Evolutionary conservation across 2,329 filamentous ascomycete genomes (phyloP).

Genomic region (Epicoccum sorghinum): DNA sequence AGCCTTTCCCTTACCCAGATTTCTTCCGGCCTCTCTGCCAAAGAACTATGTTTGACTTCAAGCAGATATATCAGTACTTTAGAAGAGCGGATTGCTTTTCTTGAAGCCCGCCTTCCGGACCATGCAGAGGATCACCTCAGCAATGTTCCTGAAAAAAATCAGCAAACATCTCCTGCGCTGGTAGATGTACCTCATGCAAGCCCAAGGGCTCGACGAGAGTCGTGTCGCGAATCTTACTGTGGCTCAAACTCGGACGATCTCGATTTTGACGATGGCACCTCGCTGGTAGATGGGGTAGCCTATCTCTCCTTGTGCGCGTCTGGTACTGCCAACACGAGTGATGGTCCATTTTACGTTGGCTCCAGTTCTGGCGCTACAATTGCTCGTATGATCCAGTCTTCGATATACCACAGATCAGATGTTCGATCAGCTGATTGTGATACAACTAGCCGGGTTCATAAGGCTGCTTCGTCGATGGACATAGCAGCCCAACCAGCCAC

Average conservation of each 20-base stretch:
- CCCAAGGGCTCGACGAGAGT: background rate
- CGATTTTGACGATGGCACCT: slow-evolving; percentile 30
- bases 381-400: slow-evolving; percentile 35
- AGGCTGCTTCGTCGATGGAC: no score
- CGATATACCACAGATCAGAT: slow-evolving; percentile 25
- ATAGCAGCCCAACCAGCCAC: background rate
- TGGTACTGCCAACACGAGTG: slow-evolving; percentile 29
- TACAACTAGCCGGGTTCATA: background rate
- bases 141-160: background rate
- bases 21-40: no score
- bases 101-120: slow-evolving; percentile 33
- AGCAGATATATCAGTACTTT: slow-evolving; percentile 33
- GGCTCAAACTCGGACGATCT: slow-evolving; percentile 18
- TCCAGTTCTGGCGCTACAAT: slow-evolving; percentile 38
- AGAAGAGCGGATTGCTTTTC: slow-evolving; percentile 35
- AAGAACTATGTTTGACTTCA: background rate
- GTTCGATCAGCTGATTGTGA: slow-evolving; percentile 3
- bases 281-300: slow-evolving; percentile 34
- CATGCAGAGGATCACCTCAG: slow-evolving; percentile 34
- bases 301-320: slow-evolving; percentile 37
- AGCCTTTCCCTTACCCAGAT: background rate
- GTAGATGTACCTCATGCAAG: background rate
- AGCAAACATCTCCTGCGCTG: background rate
- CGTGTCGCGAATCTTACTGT: slow-evolving; percentile 9
- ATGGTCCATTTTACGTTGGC: slow-evolving; percentile 36